Evolutionary conservation across 495 filamentous ascomycete genomes (phyloP).

Genomic region (Penicillium verhagenii): DNA sequence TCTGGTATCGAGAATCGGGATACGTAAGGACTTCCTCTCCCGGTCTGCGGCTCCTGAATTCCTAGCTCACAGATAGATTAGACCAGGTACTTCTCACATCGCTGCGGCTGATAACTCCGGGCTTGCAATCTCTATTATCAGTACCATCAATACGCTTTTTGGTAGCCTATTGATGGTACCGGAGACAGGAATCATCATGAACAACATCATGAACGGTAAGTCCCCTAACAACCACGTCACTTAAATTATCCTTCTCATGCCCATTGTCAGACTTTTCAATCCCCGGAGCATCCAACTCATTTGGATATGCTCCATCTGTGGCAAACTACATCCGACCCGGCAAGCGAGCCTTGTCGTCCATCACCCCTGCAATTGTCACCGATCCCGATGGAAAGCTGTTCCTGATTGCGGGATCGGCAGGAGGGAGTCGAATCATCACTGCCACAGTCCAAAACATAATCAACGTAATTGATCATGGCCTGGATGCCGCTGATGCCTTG

Average conservation of each 20-base stretch:
- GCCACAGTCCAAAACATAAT: constrained; percentile 75
- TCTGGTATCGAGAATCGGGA: constrained; percentile 58
- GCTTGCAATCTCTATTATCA: constrained; percentile 70
- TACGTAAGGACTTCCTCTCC: constrained; percentile 37
- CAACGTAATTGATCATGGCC: constrained; percentile 64
- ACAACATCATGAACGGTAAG: constrained; percentile 88
- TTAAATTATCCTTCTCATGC: neutral
- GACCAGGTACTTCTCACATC: constrained; percentile 74
- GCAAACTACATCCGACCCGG: constrained; percentile 78
- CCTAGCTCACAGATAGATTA: constrained; percentile 12
- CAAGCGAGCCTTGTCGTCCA: constrained; percentile 79
- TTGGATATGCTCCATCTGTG: constrained; percentile 76
- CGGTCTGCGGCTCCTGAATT: neutral
- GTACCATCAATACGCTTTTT: constrained; percentile 84
- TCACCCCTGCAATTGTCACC: constrained; percentile 74
- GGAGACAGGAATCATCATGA: constrained; percentile 83
- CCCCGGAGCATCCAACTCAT: constrained; percentile 70
- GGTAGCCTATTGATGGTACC: constrained; percentile 76
- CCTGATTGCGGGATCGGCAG: constrained; percentile 72
- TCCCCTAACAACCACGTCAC: neutral
- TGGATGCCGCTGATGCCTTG: constrained; percentile 59
- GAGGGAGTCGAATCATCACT: constrained; percentile 87
- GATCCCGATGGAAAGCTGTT: constrained; percentile 64
- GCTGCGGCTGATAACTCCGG: constrained; percentile 67
- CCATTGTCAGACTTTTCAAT: constrained; percentile 63